phyloP scores from a whole-genome alignment of 306 rosid genomes.

The Gynostemma pentaphyllum region DNA sequence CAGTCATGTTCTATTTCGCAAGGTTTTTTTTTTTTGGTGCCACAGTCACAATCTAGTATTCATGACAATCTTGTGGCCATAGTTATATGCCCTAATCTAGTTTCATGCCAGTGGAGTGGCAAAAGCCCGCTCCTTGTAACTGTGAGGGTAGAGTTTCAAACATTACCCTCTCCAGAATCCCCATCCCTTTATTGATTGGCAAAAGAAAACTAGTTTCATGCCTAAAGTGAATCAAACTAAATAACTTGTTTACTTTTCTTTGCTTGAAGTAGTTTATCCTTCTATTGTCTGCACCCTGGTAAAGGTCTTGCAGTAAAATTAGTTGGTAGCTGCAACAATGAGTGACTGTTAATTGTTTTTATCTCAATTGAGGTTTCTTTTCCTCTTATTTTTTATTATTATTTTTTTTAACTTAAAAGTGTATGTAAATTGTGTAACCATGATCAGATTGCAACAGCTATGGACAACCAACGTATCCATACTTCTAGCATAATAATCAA shows the following conservation, averaged over 20 bases:
- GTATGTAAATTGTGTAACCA: neutral
- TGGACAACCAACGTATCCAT: conserved; percentile 7
- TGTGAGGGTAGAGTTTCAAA: no score
- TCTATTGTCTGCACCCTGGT: neutral
- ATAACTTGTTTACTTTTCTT: neutral
- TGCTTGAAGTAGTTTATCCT: neutral
- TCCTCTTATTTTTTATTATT: neutral
- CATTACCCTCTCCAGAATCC: no score
- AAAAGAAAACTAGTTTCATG: no score
- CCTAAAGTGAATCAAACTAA: neutral
- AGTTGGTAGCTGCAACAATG: neutral
- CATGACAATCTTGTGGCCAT: neutral
- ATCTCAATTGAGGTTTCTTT: neutral
- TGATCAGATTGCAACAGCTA: conserved; percentile 14
- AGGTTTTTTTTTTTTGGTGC: neutral
- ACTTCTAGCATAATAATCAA: neutral
- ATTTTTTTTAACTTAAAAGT: neutral
- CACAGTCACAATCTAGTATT: neutral
- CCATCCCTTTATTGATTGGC: no score
- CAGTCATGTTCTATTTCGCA: neutral
- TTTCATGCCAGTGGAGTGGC: no score
- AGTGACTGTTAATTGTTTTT: neutral
- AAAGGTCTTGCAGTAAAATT: neutral
- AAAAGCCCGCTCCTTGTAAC: no score
- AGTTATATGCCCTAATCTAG: neutral